Evolutionary conservation across 2,329 filamentous ascomycete genomes (phyloP).

Genomic region (Xylaria sp.): DNA sequence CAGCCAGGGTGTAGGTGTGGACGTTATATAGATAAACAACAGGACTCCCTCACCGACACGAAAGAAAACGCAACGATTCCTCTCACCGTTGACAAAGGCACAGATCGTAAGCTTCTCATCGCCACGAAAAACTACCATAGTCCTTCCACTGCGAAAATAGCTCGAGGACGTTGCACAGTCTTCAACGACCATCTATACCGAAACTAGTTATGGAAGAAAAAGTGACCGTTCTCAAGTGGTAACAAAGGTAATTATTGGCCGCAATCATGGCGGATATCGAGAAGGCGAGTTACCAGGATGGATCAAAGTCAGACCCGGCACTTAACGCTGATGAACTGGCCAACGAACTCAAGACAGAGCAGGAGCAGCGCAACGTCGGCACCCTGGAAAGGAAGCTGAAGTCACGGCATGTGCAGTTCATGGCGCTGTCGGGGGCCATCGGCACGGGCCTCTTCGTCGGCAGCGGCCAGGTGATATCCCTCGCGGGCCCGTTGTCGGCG

Average conservation of each 20-base stretch:
- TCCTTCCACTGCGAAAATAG: not conserved
- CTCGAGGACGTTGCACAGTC: not conserved
- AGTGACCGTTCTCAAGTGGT: no score
- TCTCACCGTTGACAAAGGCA: no score
- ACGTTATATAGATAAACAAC: constrained; percentile 4
- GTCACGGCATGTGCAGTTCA: constrained; percentile 51
- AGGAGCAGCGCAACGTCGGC: constrained; percentile 42
- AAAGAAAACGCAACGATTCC: no score
- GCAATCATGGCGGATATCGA: constrained; percentile 37
- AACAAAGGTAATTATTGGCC: not conserved
- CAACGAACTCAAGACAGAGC: constrained; percentile 32
- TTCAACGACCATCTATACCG: not conserved
- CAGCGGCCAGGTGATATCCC: constrained; percentile 50
- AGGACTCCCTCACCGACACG: constrained; percentile 4
- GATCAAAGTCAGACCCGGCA: constrained; percentile 19
- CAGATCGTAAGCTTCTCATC: not conserved
- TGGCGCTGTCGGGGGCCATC: constrained; percentile 56
- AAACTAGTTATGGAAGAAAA: not conserved
- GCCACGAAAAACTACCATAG: not conserved
- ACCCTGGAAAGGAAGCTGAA: constrained; percentile 48
- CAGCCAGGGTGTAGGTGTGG: not conserved
- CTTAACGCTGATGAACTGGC: constrained; percentile 27
- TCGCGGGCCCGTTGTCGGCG: constrained; percentile 50
- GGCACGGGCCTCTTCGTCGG: constrained; percentile 53
- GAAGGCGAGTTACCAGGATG: constrained; percentile 17